These are phyloP conservation scores for Colletotrichum gigasporum DNA, from an alignment of 2,329 filamentous ascomycete species.

Conservation along the genomic window DNA sequence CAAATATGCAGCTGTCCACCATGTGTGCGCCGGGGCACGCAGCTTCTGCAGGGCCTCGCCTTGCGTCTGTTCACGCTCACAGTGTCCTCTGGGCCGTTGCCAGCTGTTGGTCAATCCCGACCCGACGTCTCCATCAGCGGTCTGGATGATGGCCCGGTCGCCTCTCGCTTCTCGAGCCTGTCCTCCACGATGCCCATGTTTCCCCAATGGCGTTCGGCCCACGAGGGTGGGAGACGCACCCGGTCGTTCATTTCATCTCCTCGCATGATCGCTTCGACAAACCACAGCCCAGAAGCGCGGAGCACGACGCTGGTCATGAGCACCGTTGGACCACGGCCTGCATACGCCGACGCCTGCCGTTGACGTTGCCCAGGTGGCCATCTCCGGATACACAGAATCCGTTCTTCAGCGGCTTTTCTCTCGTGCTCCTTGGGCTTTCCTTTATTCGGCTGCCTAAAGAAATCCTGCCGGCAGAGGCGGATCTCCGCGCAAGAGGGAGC, in stretches of 20 bases:
- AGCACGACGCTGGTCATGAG: background rate
- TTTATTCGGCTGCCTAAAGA: background rate
- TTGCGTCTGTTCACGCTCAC: constrained; percentile 4
- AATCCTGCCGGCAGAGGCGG: background rate
- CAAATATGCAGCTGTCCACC: constrained; percentile 16
- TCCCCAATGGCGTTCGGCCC: background rate
- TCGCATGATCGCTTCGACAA: background rate
- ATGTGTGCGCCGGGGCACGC: constrained; percentile 13
- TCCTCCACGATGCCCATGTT: constrained; percentile 7
- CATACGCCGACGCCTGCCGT: background rate
- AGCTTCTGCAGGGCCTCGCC: constrained; percentile 14
- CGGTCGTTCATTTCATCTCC: background rate
- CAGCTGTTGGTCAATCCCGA: constrained; percentile 25
- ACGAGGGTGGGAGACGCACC: background rate
- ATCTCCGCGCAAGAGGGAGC: background rate
- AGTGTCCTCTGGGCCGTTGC: too few species aligned
- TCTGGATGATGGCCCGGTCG: background rate
- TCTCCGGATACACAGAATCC: constrained; percentile 14
- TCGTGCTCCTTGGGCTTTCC: too few species aligned
- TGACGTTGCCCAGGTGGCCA: background rate
- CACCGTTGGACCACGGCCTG: background rate
- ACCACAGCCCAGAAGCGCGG: background rate
- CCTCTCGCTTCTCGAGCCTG: background rate
- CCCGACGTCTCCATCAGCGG: constrained; percentile 8
- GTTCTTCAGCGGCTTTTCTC: background rate